These are phyloP conservation scores for Nannizziopsis barbatae DNA, from an alignment of 2,329 filamentous ascomycete species.

Conservation along the genomic window DNA sequence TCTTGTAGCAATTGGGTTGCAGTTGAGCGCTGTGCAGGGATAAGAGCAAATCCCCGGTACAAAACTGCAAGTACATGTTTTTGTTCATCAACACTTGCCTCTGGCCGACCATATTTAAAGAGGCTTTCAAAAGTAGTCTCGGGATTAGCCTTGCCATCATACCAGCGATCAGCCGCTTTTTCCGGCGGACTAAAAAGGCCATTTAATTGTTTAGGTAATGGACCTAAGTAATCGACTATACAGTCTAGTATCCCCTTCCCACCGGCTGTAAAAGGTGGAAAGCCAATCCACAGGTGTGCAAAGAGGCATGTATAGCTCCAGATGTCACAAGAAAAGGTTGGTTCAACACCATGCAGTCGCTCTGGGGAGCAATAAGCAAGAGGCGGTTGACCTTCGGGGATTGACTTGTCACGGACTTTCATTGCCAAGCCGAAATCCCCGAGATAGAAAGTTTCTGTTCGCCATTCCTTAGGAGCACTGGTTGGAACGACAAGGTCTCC, in stretches of 20 bases:
- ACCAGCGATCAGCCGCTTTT: constrained; percentile 20
- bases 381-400: constrained; percentile 11
- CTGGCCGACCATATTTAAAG: neutral
- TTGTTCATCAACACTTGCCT: constrained; percentile 7
- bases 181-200: constrained; percentile 14
- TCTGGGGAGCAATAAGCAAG: constrained; percentile 13
- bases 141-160: constrained; percentile 18
- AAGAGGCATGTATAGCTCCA: constrained; percentile 16
- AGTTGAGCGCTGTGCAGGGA: constrained; percentile 20
- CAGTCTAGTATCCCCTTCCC: constrained; percentile 1
- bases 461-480: constrained; percentile 4
- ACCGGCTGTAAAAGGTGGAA: neutral
- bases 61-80: constrained; percentile 17
- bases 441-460: constrained; percentile 13
- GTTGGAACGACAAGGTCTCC: constrained; percentile 10
- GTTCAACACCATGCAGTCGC: constrained; percentile 6
- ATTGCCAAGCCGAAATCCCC: constrained; percentile 12
- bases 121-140: neutral
- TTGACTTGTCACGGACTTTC: neutral
- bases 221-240: constrained; percentile 2
- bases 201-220: constrained; percentile 13
- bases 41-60: constrained; percentile 20
- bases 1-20: constrained; percentile 22
- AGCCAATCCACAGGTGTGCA: constrained; percentile 10
- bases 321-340: constrained; percentile 14